Conservation (phyloP, 805 yeast genomes). For the Candida endomychidarum region DNA sequence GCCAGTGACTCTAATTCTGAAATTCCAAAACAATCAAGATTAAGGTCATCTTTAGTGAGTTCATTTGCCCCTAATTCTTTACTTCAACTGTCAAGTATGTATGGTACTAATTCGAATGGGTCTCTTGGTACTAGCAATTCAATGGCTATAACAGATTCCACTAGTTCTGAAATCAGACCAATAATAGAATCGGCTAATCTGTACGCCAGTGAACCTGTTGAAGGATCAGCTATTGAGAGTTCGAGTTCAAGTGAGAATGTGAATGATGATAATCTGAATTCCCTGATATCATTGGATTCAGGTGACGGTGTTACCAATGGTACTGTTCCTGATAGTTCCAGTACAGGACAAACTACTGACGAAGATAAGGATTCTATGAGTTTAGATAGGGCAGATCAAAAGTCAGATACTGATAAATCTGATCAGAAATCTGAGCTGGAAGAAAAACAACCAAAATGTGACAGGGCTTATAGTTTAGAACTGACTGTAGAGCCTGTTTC, state of each 20-base stretch:
- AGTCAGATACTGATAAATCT: not conserved
- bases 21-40: slow-evolving; percentile 19
- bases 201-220: not conserved
- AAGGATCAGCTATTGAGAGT: not conserved
- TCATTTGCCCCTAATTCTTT: slow-evolving; percentile 30
- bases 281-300: slow-evolving; percentile 8
- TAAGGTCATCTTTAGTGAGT: slow-evolving; percentile 29
- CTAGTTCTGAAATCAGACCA: not conserved
- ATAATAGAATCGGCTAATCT: too few relatives aligned
- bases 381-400: not conserved
- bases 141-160: not conserved
- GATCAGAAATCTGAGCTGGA: not conserved
- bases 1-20: slow-evolving; percentile 9
- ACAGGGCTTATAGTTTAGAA: too few relatives aligned
- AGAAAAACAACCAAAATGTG: too few relatives aligned
- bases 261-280: not conserved
- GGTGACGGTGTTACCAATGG: slow-evolving; percentile 5
- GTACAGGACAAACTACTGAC: slow-evolving; percentile 12
- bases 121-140: slow-evolving; percentile 1
- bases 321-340: slow-evolving; percentile 9
- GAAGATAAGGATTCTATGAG: slow-evolving; percentile 9
- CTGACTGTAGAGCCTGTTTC: too few relatives aligned
- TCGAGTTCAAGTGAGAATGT: not conserved
- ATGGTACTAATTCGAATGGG: not conserved
- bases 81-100: slow-evolving; percentile 3